Evolutionary conservation across 192 early-diverging fungal species (phyloP).

Genomic region (Umbelopsis ramanniana): DNA sequence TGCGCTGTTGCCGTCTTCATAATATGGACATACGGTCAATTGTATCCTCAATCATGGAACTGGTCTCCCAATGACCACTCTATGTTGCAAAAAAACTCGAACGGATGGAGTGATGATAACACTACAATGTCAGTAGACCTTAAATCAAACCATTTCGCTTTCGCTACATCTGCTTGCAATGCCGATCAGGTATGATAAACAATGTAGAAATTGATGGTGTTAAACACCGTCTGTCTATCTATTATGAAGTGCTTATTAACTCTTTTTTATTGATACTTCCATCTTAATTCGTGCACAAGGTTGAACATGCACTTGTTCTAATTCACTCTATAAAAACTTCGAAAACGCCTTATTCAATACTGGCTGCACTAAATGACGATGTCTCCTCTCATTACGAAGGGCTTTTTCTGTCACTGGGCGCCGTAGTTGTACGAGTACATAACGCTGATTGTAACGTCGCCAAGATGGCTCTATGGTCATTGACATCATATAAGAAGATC

Average conservation of each 20-base stretch:
- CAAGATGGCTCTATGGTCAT: conserved; percentile 13
- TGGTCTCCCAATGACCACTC: neutral
- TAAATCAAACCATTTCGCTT: neutral
- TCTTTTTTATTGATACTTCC: neutral
- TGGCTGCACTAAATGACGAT: neutral
- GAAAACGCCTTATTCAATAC: neutral
- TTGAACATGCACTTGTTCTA: neutral
- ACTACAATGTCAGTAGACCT: neutral
- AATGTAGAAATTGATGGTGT: too few species aligned
- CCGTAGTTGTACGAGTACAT: neutral
- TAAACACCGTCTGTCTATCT: too few species aligned
- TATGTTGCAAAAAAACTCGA: neutral
- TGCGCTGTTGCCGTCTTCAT: neutral
- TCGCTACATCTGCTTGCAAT: neutral
- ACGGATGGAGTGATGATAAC: neutral
- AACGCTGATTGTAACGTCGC: neutral
- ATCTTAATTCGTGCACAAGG: neutral
- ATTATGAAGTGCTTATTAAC: too few species aligned
- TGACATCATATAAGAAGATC: conserved; percentile 1
- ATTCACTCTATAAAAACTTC: neutral
- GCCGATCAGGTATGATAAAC: neutral
- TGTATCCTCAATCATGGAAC: neutral
- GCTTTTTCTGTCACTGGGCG: neutral
- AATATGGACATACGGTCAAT: neutral
- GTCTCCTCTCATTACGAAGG: neutral